Base-by-base conservation (phyloP, 129 eudicot genomes). In the sunflower (Helianthus annuus) region DNA sequence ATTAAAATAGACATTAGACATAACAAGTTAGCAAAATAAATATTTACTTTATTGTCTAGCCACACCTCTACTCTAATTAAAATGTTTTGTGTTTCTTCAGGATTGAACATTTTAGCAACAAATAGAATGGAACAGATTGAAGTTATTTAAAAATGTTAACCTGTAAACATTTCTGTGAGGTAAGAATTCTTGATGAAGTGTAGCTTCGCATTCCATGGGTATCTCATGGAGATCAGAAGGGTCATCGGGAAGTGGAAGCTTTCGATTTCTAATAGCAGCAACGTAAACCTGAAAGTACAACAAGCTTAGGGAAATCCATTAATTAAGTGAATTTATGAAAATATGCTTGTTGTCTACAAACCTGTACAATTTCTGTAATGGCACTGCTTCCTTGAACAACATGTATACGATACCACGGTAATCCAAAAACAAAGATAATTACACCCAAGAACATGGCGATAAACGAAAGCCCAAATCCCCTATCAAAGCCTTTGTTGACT, bases 121-220 rank as follows among this genome's bases (percentile, higher is more conserved):
- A 19, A 19, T 19, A 19, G 22, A 19, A 19, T 19, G 22, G 22
- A 19, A 19, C 22, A 0, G 40, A 19, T 13, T 57, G 40, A 53
- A 57, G 9, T 48, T 32, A 17, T 48, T 16, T 16, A 56, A 6
- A 53, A 38, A 52, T 44, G 32, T 42, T 55, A 13, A 90, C 94
- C 89, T 90, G 75, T 80, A 83, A 80, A 72, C 75, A 75, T 90
- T 83, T 53, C 89, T 85, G 7, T 87, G 93, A 63, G 87, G 91
- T 49, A 87, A 84, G 71, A 87, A 81, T 45, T 87, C 89, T 16
- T 62, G 68, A 27, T 68, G 78, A 7, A 49, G 45, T 51, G 82
- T 83, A 36, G 87, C 84, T 81, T 87, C 97, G 58, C 72, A 76
- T 79, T 90, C 94, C 73, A 64, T 54, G 14, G 75, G 49, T 52